A percentile compares a stretch with the other conserved stretches of the same genome.
These are phyloP conservation scores for Cytospora piceae DNA, from an alignment of 2,329 filamentous ascomycete species.

Conservation along the genomic window DNA sequence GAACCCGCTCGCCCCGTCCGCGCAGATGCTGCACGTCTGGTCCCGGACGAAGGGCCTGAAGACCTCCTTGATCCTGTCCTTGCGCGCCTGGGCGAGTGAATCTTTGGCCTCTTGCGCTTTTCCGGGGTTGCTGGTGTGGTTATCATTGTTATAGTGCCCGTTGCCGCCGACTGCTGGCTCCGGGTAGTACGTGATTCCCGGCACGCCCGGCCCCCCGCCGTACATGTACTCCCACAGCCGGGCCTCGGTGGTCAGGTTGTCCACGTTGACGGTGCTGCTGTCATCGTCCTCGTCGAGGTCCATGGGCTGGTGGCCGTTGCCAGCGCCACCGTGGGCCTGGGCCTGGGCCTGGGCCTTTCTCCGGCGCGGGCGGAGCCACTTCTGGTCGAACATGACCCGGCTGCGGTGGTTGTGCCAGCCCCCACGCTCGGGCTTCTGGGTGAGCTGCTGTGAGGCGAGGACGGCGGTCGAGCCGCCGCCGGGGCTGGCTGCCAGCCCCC, in stretches of 20 bases:
- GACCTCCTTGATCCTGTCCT: slow-evolving; percentile 39
- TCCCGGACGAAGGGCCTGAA: slow-evolving; percentile 43
- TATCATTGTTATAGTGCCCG: slow-evolving; percentile 22
- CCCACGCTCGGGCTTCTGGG: slow-evolving; percentile 51
- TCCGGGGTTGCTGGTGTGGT: neutral
- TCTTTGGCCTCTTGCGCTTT: slow-evolving; percentile 14
- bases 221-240: slow-evolving; percentile 64
- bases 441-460: slow-evolving; percentile 53
- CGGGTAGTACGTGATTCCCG: slow-evolving; percentile 42
- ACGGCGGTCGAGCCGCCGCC: slow-evolving; percentile 56
- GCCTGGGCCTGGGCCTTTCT: slow-evolving; percentile 22
- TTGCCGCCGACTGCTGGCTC: slow-evolving; percentile 11
- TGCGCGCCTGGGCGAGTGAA: slow-evolving; percentile 12
- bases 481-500: slow-evolving; percentile 57
- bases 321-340: too few relatives aligned
- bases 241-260: slow-evolving; percentile 56
- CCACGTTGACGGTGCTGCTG: slow-evolving; percentile 18
- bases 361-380: neutral
- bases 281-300: slow-evolving; percentile 16
- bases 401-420: slow-evolving; percentile 44
- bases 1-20: slow-evolving; percentile 33
- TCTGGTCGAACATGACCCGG: slow-evolving; percentile 43
- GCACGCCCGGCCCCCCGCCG: slow-evolving; percentile 52
- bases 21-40: slow-evolving; percentile 55
- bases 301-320: slow-evolving; percentile 6